Evolutionary conservation across 257 asterid genomes (phyloP), one percentile per base, ranked within the genome.

Genomic region (Rhazya stricta): DNA sequence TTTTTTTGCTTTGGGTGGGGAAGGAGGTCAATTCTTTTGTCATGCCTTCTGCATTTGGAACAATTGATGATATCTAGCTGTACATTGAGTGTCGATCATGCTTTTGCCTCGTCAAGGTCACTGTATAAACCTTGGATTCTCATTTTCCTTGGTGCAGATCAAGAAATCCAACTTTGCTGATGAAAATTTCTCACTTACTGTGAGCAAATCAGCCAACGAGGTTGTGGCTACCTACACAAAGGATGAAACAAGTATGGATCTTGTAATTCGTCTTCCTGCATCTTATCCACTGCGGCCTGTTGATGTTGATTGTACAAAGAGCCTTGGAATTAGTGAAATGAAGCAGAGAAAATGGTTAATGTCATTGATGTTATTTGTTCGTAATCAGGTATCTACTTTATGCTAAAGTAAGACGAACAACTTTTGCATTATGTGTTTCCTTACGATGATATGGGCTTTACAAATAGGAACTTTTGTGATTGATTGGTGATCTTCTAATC

Each of bases 211-310:
- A 73, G 98, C 98, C 67, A 87, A 90, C 88, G 99, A 95, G 84
- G 90, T 95, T 50, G 97, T 95, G 79, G 99, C 98, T 54, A 95
- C 99, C 67, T 95, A 95, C 78, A 91, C 94, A 3, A 95, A 92
- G 88, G 99, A 95, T 68, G 99, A 95, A 83, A 89, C 98, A 9
- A 93, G 94, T 77, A 95, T 95, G 97, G 98, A 91, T 86, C 89
- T 92, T 16, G 91, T 95, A 62, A 95, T 95, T 81, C 98, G 90
- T 73, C 96, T 95, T 87, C 99, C 98, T 78, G 92, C 96, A 67
- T 90, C 97, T 78, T 95, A 95, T 79, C 99, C 99, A 63, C 80
- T 95, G 79, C 89, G 89, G 76, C 88, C 96, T 32, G 97, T 95
- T 71, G 98, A 95, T 80, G 86, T 95, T 51, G 96, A 91, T 85